These are phyloP conservation scores for Starmerella apicola DNA, from an alignment of 805 yeast species.

Conservation along the genomic window DNA sequence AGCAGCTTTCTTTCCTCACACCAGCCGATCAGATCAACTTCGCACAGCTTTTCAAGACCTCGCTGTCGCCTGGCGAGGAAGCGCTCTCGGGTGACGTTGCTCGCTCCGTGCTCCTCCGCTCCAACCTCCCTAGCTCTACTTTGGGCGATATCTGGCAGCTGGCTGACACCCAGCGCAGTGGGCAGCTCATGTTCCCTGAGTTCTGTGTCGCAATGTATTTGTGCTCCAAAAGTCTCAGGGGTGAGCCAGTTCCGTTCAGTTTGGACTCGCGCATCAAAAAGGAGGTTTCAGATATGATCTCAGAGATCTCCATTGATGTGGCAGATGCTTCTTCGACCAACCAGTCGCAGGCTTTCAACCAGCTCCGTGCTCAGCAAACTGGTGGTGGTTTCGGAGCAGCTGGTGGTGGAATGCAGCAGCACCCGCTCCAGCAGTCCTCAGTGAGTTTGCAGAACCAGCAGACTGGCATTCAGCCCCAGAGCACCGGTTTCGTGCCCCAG, in stretches of 20 bases:
- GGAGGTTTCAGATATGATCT: slow-evolving; percentile 82
- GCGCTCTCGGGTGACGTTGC: slow-evolving; percentile 48
- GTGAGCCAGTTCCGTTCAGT: slow-evolving; percentile 61
- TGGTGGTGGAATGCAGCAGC: background rate
- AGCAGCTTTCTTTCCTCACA: slow-evolving; percentile 73
- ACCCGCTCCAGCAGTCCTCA: background rate
- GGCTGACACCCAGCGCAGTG: slow-evolving; percentile 80
- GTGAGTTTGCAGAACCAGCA: slow-evolving; percentile 7
- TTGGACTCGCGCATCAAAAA: slow-evolving; percentile 62
- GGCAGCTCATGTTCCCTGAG: slow-evolving; percentile 80
- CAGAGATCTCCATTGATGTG: slow-evolving; percentile 68
- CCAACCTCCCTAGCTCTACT: slow-evolving; percentile 60
- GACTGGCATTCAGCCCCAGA: slow-evolving; percentile 2
- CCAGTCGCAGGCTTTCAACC: slow-evolving; percentile 9
- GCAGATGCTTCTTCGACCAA: slow-evolving; percentile 34
- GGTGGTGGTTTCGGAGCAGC: slow-evolving; percentile 4
- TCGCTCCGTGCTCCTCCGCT: slow-evolving; percentile 63
- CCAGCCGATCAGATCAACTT: slow-evolving; percentile 77
- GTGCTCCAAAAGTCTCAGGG: slow-evolving; percentile 64
- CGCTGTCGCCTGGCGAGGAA: slow-evolving; percentile 53
- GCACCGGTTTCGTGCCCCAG: background rate
- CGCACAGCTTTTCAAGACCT: slow-evolving; percentile 69
- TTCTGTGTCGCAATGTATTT: slow-evolving; percentile 85
- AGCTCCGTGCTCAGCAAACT: slow-evolving; percentile 8
- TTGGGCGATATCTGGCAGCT: slow-evolving; percentile 83